Percentiles rank a stretch among this genome's conserved stretches.
Conservation (phyloP, 352 stramenopile species). For the Globisporangium mamillatum region DNA sequence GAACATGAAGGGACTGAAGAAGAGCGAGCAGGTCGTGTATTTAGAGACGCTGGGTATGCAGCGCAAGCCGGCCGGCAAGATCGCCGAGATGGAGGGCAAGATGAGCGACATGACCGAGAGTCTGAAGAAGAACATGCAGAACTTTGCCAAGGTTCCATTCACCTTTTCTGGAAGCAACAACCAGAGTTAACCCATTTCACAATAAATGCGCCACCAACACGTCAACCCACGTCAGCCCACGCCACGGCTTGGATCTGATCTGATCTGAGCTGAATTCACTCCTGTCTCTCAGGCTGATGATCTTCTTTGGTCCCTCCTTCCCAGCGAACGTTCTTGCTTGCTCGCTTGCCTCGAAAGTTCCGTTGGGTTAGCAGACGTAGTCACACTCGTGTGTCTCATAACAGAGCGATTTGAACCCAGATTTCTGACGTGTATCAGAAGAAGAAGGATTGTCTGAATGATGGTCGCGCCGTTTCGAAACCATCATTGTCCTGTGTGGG, state of each 20-base stretch:
- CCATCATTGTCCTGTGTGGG: background rate
- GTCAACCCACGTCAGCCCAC: background rate
- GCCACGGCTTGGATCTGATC: background rate
- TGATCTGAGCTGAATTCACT: background rate
- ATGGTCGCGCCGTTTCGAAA: slow-evolving; percentile 11
- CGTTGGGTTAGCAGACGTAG: background rate
- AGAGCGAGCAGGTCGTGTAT: slow-evolving; percentile 61
- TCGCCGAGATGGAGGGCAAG: slow-evolving; percentile 82
- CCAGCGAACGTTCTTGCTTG: background rate
- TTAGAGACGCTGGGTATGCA: slow-evolving; percentile 69
- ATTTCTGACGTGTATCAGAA: slow-evolving; percentile 8
- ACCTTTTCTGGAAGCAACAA: slow-evolving; percentile 35
- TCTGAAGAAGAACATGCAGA: slow-evolving; percentile 85
- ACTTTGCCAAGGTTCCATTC: slow-evolving; percentile 77
- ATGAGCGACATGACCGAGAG: slow-evolving; percentile 87
- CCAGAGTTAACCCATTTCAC: slow-evolving; percentile 3
- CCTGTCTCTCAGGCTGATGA: background rate
- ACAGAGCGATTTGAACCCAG: background rate
- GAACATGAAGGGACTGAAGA: slow-evolving; percentile 92
- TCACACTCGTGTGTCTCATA: background rate
- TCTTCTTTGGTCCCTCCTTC: background rate
- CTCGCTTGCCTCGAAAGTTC: slow-evolving; percentile 1
- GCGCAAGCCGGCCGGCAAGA: slow-evolving; percentile 59
- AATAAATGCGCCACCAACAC: background rate
- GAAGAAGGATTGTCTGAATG: slow-evolving; percentile 5